Evolutionary conservation across 1,284 basidiomycete species (phyloP), one percentile per base, ranked within the genome.

Genomic region (Peniophora sp.): DNA sequence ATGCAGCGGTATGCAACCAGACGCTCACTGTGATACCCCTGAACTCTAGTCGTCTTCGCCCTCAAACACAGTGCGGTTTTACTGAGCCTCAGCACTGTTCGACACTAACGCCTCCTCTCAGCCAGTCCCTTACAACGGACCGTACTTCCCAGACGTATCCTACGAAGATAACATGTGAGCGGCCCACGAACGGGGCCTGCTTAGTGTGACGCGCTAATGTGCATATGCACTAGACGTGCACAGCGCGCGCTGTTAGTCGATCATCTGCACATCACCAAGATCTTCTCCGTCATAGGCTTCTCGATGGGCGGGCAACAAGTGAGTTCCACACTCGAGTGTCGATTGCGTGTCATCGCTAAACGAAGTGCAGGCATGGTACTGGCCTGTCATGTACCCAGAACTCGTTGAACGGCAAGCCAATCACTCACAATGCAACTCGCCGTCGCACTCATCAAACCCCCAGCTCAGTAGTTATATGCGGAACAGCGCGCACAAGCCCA

Each of bases 231-330:
- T 32, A 80, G 79, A 52, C 76, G 73, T 17, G 76, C 79, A 8
- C 80, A 83, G 57, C 69, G 79, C 58, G 66, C 70, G 14, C 76
- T 81, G 3, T 68, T 82, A 5, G 76, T 72, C 23, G 69, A 75
- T 54, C 64, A 68, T 22, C 64, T 81, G 5, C 72, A 71, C 3
- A 63, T 83, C 17, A 63, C 71, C 47, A 75, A 78, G 56, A 62
- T 78, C 0, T 70, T 68, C 51, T 72, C 73, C 43, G 78, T 74
- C 23, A 68, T 81, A 17, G 79, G 78, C 0, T 83, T 82, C 58
- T 81, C 78, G 8, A 83, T 83, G 79, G 78, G 79, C 37, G 81
- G 72, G 2, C 79, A 80, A 58, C 78, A 79, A 68, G 78, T 71
- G 48, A 41, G 54, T 5, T 32, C 6, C 39, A 32, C 3, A 39